These are phyloP conservation scores for Sechiopsis laciniata DNA, from an alignment of 306 rosid genomes.

Conservation along the genomic window DNA sequence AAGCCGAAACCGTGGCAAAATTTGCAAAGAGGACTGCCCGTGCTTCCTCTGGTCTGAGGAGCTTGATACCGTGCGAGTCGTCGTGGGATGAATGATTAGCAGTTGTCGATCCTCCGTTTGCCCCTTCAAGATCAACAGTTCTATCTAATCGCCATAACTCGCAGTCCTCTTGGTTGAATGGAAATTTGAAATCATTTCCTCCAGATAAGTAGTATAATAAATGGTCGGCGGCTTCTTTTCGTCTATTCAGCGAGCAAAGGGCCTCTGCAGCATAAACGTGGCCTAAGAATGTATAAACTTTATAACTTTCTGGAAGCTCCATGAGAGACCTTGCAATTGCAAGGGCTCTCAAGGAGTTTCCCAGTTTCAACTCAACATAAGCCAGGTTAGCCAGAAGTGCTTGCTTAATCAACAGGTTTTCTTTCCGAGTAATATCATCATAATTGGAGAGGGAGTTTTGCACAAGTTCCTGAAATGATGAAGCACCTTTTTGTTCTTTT, in stretches of 20 bases:
- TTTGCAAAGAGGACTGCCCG: conserved; percentile 63
- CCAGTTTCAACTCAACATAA: conserved; percentile 81
- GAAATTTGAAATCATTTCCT: conserved; percentile 50
- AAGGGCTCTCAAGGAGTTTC: conserved; percentile 70
- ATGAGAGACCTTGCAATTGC: conserved; percentile 54
- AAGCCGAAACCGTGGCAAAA: conserved; percentile 66
- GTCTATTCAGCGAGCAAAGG: conserved; percentile 76
- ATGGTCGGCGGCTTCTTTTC: conserved; percentile 79
- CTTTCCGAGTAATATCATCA: conserved; percentile 58
- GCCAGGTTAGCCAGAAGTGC: conserved; percentile 84
- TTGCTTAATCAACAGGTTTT: conserved; percentile 72
- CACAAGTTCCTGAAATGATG: conserved; percentile 68
- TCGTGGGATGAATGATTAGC: conserved; percentile 45
- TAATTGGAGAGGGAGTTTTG: conserved; percentile 73
- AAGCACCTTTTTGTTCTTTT: conserved; percentile 78
- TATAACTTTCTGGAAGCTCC: conserved; percentile 80
- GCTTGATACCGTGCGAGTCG: conserved; percentile 35
- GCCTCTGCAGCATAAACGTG: conserved; percentile 93
- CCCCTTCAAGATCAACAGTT: conserved; percentile 61
- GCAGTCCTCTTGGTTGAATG: conserved; percentile 72
- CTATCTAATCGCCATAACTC: conserved; percentile 57
- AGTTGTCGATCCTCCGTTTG: conserved; percentile 47
- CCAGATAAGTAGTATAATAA: conserved; percentile 65
- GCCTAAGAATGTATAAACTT: conserved; percentile 71
- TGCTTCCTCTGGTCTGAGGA: conserved; percentile 92